Conservation (phyloP, 148 eudicot species). For the Chenopodium album region DNA sequence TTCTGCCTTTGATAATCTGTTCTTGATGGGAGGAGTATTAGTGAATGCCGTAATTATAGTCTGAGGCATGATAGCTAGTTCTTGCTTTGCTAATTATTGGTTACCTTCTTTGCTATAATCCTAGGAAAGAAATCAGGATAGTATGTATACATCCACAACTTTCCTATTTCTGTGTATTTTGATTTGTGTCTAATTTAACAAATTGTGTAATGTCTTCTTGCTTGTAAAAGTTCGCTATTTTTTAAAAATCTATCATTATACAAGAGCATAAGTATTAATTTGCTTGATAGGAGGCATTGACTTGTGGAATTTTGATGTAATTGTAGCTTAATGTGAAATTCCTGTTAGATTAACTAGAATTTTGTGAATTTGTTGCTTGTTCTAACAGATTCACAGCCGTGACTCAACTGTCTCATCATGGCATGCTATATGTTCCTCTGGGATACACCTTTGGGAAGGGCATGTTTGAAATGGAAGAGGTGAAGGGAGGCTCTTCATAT, state of each 20-base stretch:
- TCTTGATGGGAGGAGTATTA: not conserved
- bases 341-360: not conserved
- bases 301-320: too few species aligned
- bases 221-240: not conserved
- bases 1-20: not conserved
- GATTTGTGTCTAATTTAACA: not conserved
- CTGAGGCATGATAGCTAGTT: not conserved
- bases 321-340: not conserved
- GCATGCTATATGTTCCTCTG: conserved; percentile 66
- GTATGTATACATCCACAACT: not conserved
- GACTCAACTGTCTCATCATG: conserved; percentile 65
- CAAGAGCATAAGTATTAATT: not conserved
- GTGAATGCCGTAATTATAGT: not conserved
- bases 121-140: not conserved
- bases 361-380: conserved; percentile 5
- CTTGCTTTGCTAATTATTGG: not conserved
- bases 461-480: conserved; percentile 63
- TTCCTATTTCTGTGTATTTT: not conserved
- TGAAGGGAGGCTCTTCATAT: conserved; percentile 66
- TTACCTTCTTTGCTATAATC: not conserved
- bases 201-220: not conserved
- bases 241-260: too few species aligned
- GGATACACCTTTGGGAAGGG: conserved; percentile 62
- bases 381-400: conserved; percentile 52
- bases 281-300: not conserved